Evolutionary conservation across 2,329 filamentous ascomycete genomes (phyloP).

Genomic region (Beauveria asiatica): DNA sequence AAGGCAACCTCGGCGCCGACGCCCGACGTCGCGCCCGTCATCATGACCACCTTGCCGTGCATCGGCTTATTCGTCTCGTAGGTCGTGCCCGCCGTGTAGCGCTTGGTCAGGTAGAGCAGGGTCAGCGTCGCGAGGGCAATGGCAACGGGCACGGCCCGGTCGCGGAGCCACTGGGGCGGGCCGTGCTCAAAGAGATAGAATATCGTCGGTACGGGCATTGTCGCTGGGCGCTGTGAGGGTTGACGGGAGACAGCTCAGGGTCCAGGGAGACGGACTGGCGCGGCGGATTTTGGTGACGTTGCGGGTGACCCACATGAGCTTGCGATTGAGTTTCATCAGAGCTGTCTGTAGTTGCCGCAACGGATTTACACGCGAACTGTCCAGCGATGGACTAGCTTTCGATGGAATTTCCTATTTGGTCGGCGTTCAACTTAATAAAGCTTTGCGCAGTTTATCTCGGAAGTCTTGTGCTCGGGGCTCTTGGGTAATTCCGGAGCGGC

Average conservation of each 20-base stretch:
- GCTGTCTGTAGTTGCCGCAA: background rate
- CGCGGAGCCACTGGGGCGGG: slow-evolving; percentile 39
- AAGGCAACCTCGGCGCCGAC: slow-evolving; percentile 72
- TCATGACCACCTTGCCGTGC: slow-evolving; percentile 88
- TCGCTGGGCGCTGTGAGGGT: slow-evolving; percentile 8
- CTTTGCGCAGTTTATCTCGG: no score
- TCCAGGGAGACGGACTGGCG: background rate
- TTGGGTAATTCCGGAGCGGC: no score
- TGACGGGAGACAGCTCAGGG: background rate
- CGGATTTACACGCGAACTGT: no score
- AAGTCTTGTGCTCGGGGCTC: no score
- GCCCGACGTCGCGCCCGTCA: slow-evolving; percentile 91
- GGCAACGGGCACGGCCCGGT: slow-evolving; percentile 34
- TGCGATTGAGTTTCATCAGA: background rate
- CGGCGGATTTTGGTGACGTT: background rate
- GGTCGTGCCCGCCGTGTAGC: slow-evolving; percentile 64
- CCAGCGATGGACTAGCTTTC: no score
- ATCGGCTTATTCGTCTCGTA: slow-evolving; percentile 74
- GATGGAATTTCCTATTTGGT: no score
- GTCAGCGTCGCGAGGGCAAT: slow-evolving; percentile 29
- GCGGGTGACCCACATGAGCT: slow-evolving; percentile 3
- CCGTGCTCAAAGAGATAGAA: slow-evolving; percentile 39
- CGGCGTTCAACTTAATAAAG: no score
- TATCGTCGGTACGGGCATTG: slow-evolving; percentile 46
- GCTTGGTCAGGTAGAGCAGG: slow-evolving; percentile 49